Base-by-base conservation (phyloP, 768 basidiomycete genomes). In the Sistotremastrum suecicum region DNA sequence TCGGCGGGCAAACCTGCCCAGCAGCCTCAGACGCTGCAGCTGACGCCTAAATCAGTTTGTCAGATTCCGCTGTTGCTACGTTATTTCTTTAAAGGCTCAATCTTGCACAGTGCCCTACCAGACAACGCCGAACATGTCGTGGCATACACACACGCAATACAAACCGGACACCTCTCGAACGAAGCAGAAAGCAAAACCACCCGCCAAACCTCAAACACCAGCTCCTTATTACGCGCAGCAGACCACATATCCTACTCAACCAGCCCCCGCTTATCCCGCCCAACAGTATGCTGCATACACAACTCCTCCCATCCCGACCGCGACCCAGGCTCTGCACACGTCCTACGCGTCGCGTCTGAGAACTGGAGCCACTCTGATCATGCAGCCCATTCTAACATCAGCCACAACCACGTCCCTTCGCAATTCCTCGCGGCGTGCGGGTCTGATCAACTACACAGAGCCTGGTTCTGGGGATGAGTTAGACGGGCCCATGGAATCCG, bases 341-440 rank as follows among this genome's bases (percentile, higher is more conserved):
- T 83, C 87, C 2, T 98, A 95, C 59, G 68, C 90, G 0, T 84
- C 91, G 5, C 75, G 94, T n/a, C 66, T 98, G 43, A 79, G 85
- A 29, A 92, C 94, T 0, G 95, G 95, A 10, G 72, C 83, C 3
- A 83, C 88, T 0, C 76, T 90, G 5, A 76, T 99, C 53, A 73
- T 98, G 63, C 95, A 99, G 56, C 95, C 95, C 12, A 76, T 88
- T 54, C 54, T 76, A 7, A 61, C 68, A 34, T 63, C 59, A 0
- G 35, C 63, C 10, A 47, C 60, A 2, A 38, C 53, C 1, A 48
- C 54, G 71, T 41, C 54, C 51, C 66, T n/a, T 52, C 71, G 75
- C 52, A 71, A 53, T 0, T 54, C 54, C 20, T 51, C 48, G 44
- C 52, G 56, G 10, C 72, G 81, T 12, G 76, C 78, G 12, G 76